Evolutionary conservation across 1,139 yeast species (phyloP).

Genomic region (Pichia kudriavzevii): DNA sequence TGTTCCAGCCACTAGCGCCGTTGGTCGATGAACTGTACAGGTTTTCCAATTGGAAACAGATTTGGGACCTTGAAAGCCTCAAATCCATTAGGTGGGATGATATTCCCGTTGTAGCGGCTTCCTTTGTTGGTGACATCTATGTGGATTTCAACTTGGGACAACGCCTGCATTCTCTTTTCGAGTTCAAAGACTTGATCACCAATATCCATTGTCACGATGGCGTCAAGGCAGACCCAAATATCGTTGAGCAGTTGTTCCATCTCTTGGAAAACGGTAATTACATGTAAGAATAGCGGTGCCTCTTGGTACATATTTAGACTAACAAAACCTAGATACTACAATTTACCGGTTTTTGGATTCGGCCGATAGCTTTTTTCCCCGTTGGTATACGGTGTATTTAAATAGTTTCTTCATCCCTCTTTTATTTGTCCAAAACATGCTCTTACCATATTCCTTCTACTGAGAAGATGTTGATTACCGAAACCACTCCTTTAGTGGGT

Average conservation of each 20-base stretch:
- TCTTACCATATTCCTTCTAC: no score
- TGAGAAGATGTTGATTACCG: no score
- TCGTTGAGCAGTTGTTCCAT: conserved; percentile 35
- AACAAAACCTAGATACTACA: no score
- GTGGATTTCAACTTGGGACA: conserved; percentile 40
- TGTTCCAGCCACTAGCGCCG: conserved; percentile 34
- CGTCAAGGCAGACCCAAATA: conserved; percentile 31
- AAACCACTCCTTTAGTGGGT: no score
- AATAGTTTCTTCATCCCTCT: not conserved
- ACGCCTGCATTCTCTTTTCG: conserved; percentile 30
- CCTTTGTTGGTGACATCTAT: conserved; percentile 45
- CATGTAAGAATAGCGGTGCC: conserved; percentile 28
- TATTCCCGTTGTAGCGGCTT: conserved; percentile 45
- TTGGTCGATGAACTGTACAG: conserved; percentile 39
- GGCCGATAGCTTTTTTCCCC: no score
- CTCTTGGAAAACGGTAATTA: conserved; percentile 36
- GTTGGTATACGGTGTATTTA: conserved; percentile 2
- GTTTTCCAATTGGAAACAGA: conserved; percentile 34
- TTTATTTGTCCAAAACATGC: not conserved
- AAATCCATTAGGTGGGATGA: conserved; percentile 14
- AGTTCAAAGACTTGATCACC: conserved; percentile 36
- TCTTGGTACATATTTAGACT: no score
- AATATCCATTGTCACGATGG: conserved; percentile 51
- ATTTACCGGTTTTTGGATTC: no score
- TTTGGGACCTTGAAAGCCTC: conserved; percentile 35